Base-by-base conservation (phyloP, 2,329 filamentous ascomycete genomes). In the Stylonectria norvegica region DNA sequence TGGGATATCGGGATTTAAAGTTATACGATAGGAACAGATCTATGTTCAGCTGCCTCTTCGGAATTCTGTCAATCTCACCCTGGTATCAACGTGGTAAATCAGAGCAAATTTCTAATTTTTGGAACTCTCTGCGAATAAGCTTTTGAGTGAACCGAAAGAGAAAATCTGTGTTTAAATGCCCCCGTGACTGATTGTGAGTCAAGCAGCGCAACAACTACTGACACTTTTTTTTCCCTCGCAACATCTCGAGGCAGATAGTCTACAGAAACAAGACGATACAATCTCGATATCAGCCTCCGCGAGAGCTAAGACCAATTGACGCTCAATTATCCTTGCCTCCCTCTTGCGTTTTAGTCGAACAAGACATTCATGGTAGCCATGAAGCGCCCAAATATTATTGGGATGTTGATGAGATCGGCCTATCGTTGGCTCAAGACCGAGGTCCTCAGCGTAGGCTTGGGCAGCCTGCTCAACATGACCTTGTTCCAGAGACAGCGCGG, bases 341-440 rank as follows among this genome's bases (percentile, higher is more conserved):
- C 53, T 59, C 3, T 43, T 16, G 4, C 70, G 62, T 0, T 75
- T 76, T 6, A 68, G 61, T 42, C 66, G 74, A 9, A 67, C 53
- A 37, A 86, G 55, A 56, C 83, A 85, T 62, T 87, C 84, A 46
- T 85, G 73, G 48, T 79, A 83, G 0, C 84, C 84, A 53, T 85
- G 79, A 49, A 87, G 60, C 14, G 81, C 75, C 83, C 83, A 88
- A 0, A 88, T 75, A 52, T 88, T 88, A 34, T 80, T 80, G 11
- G 75, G 79, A 61, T 87, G 83, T 49, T 76, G 75, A 35, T 76
- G 64, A 1, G 80, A 73, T 19, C 83, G 68, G 0, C 81, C 77
- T 4, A 86, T 58, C 2, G 71, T 75, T 20, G 67, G 63, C 42
- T 72, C 68, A 11, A 79, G 57, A 0, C 79, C 79, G 7, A 84